phyloP scores from a whole-genome alignment of 768 basidiomycete genomes.

The Lactarius akahatsu region DNA sequence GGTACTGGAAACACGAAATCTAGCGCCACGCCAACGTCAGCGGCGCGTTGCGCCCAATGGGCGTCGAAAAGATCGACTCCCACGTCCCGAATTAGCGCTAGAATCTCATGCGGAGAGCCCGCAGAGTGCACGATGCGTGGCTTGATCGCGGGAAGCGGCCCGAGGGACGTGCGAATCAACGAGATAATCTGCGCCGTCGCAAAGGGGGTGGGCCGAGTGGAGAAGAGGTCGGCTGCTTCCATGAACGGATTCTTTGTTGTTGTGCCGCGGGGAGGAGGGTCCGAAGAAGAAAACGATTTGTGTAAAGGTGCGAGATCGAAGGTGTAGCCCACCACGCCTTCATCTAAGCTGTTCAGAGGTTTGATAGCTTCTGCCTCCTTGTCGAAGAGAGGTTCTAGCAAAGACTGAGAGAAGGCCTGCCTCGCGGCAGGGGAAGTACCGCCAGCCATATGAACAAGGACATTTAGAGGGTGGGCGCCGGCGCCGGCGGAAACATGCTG shows the following conservation, averaged over 20 bases:
- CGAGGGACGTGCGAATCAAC: constrained; percentile 61
- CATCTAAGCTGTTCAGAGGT: constrained; percentile 59
- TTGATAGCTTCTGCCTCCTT: constrained; percentile 52
- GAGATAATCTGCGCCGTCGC: constrained; percentile 33
- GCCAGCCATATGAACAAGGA: constrained; percentile 74
- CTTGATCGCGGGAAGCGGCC: constrained; percentile 52
- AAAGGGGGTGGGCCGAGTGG: constrained; percentile 10
- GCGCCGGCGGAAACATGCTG: constrained; percentile 10
- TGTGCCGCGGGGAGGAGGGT: not conserved
- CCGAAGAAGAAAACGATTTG: constrained; percentile 34
- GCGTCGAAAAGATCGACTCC: constrained; percentile 80
- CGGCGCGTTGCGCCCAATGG: constrained; percentile 66
- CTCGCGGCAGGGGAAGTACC: constrained; percentile 56
- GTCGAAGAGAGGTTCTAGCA: constrained; percentile 56
- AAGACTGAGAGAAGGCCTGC: constrained; percentile 55
- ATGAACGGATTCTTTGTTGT: not conserved
- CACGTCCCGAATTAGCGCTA: constrained; percentile 57
- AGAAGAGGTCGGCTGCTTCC: constrained; percentile 5
- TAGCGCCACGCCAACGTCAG: constrained; percentile 68
- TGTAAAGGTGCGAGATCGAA: constrained; percentile 62
- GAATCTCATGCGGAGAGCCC: constrained; percentile 71
- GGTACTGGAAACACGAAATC: constrained; percentile 71
- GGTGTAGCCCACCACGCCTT: constrained; percentile 66
- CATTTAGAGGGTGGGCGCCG: constrained; percentile 38
- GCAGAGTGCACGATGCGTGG: constrained; percentile 58